phyloP scores from a whole-genome alignment of 495 filamentous ascomycete genomes.

The Penicillium cataractarum region DNA sequence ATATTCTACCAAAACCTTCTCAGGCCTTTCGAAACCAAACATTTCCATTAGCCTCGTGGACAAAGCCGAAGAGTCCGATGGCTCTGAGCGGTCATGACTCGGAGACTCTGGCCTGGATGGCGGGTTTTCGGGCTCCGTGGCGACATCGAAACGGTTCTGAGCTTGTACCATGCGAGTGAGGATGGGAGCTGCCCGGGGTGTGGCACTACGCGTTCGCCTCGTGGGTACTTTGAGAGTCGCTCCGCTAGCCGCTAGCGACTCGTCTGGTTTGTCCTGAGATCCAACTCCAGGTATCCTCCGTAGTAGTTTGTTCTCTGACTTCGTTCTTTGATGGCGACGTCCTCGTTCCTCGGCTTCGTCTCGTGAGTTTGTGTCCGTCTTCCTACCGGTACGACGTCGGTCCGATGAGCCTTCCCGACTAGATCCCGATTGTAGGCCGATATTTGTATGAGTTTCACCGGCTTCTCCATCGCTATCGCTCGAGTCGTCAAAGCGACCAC shows the following conservation, averaged over 20 bases:
- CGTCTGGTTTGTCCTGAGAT: slow-evolving; percentile 35
- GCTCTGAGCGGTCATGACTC: slow-evolving; percentile 28
- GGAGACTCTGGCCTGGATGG: slow-evolving; percentile 23
- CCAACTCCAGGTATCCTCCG: slow-evolving; percentile 60
- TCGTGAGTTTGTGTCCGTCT: slow-evolving; percentile 2
- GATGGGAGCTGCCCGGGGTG: slow-evolving; percentile 64
- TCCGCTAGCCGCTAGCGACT: slow-evolving; percentile 25
- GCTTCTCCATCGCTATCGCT: slow-evolving; percentile 77
- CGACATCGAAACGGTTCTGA: slow-evolving; percentile 62
- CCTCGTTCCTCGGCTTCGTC: slow-evolving; percentile 33
- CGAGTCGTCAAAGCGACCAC: slow-evolving; percentile 77
- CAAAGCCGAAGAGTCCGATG: slow-evolving; percentile 51
- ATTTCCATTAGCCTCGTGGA: slow-evolving; percentile 80
- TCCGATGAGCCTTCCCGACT: slow-evolving; percentile 15
- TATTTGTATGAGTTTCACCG: slow-evolving; percentile 23
- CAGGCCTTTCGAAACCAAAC: slow-evolving; percentile 79
- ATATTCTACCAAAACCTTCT: slow-evolving; percentile 90
- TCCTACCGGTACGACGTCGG: slow-evolving; percentile 1
- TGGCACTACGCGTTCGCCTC: slow-evolving; percentile 42
- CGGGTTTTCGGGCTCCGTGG: slow-evolving; percentile 25
- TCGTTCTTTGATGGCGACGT: slow-evolving; percentile 55
- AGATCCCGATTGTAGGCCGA: slow-evolving; percentile 15
- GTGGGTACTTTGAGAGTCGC: slow-evolving; percentile 23
- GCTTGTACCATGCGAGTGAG: slow-evolving; percentile 85
- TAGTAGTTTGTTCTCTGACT: slow-evolving; percentile 64